These are phyloP conservation scores for Xanthoceras sorbifolium DNA, from an alignment of 345 rosid genomes.

Conservation along the genomic window DNA sequence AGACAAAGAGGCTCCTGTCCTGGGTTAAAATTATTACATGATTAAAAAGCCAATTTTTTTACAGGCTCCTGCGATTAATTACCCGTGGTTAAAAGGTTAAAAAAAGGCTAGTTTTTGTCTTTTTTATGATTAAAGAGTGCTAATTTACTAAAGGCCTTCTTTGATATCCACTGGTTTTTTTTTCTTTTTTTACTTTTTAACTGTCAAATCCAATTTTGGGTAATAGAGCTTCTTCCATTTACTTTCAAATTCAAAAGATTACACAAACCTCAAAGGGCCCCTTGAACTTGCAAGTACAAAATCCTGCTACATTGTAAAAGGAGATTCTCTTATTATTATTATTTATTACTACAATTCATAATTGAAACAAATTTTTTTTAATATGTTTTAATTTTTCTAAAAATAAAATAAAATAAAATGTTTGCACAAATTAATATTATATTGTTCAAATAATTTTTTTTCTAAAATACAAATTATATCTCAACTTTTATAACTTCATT, in stretches of 20 bases:
- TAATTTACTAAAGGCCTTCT: neutral
- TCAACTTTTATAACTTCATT: neutral
- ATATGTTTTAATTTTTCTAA: no score
- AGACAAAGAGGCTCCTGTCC: conserved; percentile 29
- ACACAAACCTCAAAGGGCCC: conserved; percentile 11
- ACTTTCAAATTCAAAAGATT: conserved; percentile 37
- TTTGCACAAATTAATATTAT: no score
- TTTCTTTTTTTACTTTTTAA: conserved; percentile 8
- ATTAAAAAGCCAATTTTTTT: conserved; percentile 21
- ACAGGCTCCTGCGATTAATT: conserved; percentile 34
- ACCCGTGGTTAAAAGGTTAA: conserved; percentile 21
- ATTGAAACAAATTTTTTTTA: no score
- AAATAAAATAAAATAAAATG: no score
- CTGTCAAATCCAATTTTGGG: conserved; percentile 26
- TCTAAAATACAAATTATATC: neutral
- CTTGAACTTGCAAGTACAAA: conserved; percentile 21
- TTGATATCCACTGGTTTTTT: neutral
- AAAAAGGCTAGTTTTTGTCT: neutral
- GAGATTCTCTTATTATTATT: neutral
- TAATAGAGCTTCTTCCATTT: conserved; percentile 22
- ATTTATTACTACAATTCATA: neutral
- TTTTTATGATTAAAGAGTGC: conserved; percentile 22
- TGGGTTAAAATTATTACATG: conserved; percentile 19
- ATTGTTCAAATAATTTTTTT: neutral
- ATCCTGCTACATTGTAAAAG: conserved; percentile 6